Evolutionary conservation across 2,329 filamentous ascomycete species (phyloP).

Genomic region (Epichloe amarillans): DNA sequence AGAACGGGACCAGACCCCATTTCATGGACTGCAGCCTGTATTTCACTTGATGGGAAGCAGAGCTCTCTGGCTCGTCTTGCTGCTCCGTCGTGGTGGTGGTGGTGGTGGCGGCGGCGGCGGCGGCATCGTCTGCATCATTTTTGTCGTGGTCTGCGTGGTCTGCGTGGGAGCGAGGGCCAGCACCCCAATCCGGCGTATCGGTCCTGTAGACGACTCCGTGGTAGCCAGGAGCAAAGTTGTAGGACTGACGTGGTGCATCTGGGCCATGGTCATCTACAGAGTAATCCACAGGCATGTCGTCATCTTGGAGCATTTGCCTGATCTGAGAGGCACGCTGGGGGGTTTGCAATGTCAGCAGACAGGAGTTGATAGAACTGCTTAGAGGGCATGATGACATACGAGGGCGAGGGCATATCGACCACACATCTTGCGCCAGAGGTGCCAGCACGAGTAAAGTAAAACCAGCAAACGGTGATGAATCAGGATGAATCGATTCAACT

Average conservation of each 20-base stretch:
- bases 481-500: too few species aligned
- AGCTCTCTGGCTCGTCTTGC: not conserved
- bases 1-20: slow-evolving; percentile 90
- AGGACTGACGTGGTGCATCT: slow-evolving; percentile 52
- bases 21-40: slow-evolving; percentile 90
- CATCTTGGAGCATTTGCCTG: slow-evolving; percentile 56
- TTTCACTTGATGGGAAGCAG: slow-evolving; percentile 23
- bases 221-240: slow-evolving; percentile 87
- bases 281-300: slow-evolving; percentile 60
- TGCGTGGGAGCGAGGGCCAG: slow-evolving; percentile 22
- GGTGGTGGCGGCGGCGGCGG: too few species aligned
- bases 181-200: slow-evolving; percentile 49
- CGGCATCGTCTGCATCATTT: not conserved
- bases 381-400: slow-evolving; percentile 12
- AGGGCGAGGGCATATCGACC: slow-evolving; percentile 23
- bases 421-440: slow-evolving; percentile 16
- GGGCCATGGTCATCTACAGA: slow-evolving; percentile 52
- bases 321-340: slow-evolving; percentile 62
- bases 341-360: not conserved
- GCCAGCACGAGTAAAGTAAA: too few species aligned
- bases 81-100: not conserved
- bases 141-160: slow-evolving; percentile 1
- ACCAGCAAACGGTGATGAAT: not conserved
- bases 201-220: slow-evolving; percentile 78
- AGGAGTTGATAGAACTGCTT: not conserved